Base-by-base conservation (phyloP, 2,329 filamentous ascomycete species). In the Colletotrichum limetticola region DNA sequence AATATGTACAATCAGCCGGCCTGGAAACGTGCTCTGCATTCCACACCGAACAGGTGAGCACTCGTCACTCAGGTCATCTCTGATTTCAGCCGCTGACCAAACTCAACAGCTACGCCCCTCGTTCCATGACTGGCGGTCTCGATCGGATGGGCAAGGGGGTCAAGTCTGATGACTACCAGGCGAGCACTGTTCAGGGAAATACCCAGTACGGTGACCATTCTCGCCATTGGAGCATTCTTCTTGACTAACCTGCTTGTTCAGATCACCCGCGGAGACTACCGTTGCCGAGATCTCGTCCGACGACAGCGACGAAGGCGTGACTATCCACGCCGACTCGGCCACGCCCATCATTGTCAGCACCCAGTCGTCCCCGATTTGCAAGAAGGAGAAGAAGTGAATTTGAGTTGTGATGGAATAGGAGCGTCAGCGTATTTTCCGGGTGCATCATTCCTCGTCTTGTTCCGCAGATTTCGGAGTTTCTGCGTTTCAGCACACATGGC, bases 281-380 rank as follows among this genome's bases (percentile, higher is more conserved):
- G 55, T 59, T 42, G 55, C 37, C 19, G 66, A 67, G 67, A 82
- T 85, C 68, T 80, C 82, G 67, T 88, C 86, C 59, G 86, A 88
- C 74, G 82, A 84, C 74, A 86, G 82, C 71, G 87, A 89, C 75
- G 88, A 90, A 77, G 86, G 85, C 72, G 84, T 86, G 69, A 89
- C 88, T n/a, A 85, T 90, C 76, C 85, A 86, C 73, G 85, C 87
- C 60, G 87, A 90, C 74, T 84, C 85, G 68, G 84, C 83, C 64
- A 81, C 83, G 67, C 62, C 71, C 19, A 84, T 83, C 66, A 81
- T 83, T 67, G 83, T 83, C 75, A 86, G 85, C 78, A 83, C 85
- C 75, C 82, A 86, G 75, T 86, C 85, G 30, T 90, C 88, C 56
- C 88, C 88, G 30, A 79, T 82, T 16, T 77, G 80, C 71, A 87